Conservation (phyloP, 2,329 filamentous ascomycete genomes). For the Dothistroma septosporum region DNA sequence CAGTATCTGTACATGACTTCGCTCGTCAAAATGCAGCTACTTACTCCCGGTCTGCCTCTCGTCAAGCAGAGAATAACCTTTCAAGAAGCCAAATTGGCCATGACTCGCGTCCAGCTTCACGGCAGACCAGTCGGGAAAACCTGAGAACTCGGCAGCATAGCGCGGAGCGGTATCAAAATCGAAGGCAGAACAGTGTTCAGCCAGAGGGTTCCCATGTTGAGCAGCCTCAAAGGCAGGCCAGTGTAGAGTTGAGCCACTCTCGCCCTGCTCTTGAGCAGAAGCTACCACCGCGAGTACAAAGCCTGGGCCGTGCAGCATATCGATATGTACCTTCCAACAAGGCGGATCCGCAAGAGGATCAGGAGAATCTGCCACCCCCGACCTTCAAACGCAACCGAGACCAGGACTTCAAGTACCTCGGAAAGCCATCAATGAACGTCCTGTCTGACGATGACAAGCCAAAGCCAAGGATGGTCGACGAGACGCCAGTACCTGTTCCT, state of each 20-base stretch:
- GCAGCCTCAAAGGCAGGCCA: conserved; percentile 21
- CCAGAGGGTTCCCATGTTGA: conserved; percentile 14
- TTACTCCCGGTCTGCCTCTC: conserved; percentile 25
- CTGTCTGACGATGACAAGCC: conserved; percentile 45
- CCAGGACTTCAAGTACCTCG: conserved; percentile 51
- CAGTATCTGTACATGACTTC: conserved; percentile 36
- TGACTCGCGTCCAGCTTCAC: conserved; percentile 29
- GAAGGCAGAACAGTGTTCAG: conserved; percentile 27
- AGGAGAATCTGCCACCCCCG: conserved; percentile 77
- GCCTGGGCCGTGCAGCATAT: conserved; percentile 40
- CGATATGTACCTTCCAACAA: conserved; percentile 48
- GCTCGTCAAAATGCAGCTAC: conserved; percentile 26
- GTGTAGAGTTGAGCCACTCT: conserved; percentile 24
- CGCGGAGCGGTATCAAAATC: conserved; percentile 25
- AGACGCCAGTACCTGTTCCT: conserved; percentile 38
- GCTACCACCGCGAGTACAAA: conserved; percentile 38
- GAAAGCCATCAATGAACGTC: conserved; percentile 54
- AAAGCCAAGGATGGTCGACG: conserved; percentile 40
- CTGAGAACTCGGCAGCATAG: conserved; percentile 31
- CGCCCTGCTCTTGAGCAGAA: conserved; percentile 26
- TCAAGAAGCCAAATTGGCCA: conserved; percentile 28
- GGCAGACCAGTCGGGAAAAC: conserved; percentile 28
- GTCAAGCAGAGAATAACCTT: conserved; percentile 25
- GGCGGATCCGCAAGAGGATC: conserved; percentile 64
- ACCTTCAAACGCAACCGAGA: conserved; percentile 63